Base-by-base conservation (phyloP, 2,329 filamentous ascomycete genomes). In the Pyricularia sp. region DNA sequence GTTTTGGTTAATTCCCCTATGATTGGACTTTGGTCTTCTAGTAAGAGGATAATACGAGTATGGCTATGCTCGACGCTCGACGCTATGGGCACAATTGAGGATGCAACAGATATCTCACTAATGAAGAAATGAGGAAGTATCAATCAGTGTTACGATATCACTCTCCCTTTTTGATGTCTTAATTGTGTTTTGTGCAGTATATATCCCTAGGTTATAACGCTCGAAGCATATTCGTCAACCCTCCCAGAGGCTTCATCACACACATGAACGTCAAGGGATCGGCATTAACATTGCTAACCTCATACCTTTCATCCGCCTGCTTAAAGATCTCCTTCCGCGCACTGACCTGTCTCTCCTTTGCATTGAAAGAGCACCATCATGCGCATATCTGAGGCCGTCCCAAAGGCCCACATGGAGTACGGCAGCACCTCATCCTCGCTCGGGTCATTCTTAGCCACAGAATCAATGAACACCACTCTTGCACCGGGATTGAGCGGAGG, bases 401-500 rank as follows among this genome's bases (percentile, higher is more conserved):
- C 44, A 44, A 63, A 55, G 13, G 22, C n/a, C 44, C 44, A 19
- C 16, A 57, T 31, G 16, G 62, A 55, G 2, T 53, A 44, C 40
- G 35, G 44, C 16, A 63, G 44, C 13, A 12, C 30, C 60, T 13
- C 12, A 26, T 35, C n/a, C 26, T 26, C 28, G 8, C 24, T 31
- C 26, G 49, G 16, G 24, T 31, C 5, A 7, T n/a, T 31, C 26
- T 31, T 30, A 22, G 44, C 62, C 13, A 63, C 33, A 22, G 57
- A 63, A 65, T 78, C 76, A 63, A 75, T 72, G 28, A 78, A 66
- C 16, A 78, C 67, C 4, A 78, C 70, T 24, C 71, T 71, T 10
- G 76, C 73, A 53, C 82, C 76, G 1, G 78, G 73, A 66, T 78
- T 75, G 67, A 84, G 67, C 33, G 77, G 75, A 1, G 81, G 78